A percentile compares a stretch with the other conserved stretches of the same genome.
Evolutionary conservation across 2,329 filamentous ascomycete genomes (phyloP).

Genomic region (Botrytis paeoniae): DNA sequence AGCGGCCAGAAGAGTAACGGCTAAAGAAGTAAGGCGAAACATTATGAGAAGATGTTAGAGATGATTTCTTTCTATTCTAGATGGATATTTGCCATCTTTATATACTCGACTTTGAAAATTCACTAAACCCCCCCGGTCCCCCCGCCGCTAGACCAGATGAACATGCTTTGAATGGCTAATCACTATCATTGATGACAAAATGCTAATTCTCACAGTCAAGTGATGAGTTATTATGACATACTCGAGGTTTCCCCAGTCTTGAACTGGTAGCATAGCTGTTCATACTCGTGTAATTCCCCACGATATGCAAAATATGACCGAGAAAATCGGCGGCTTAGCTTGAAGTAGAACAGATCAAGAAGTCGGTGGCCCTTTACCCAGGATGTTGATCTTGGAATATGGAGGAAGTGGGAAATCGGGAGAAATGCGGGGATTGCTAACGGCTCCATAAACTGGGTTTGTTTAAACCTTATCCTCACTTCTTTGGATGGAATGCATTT

Average conservation of each 20-base stretch:
- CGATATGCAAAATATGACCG: conserved; percentile 20
- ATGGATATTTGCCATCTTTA: neutral
- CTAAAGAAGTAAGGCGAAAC: conserved; percentile 6
- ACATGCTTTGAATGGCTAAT: neutral
- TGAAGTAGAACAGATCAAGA: conserved; percentile 2
- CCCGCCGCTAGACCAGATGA: neutral
- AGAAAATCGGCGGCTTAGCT: conserved; percentile 20
- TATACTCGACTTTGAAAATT: neutral
- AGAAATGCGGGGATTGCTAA: conserved; percentile 2
- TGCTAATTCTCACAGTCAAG: neutral
- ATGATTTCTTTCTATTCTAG: neutral
- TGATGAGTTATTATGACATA: neutral
- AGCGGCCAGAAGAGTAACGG: conserved; percentile 24
- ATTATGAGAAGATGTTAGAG: neutral
- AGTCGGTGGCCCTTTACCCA: neutral
- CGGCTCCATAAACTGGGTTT: conserved; percentile 1
- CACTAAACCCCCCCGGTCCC: neutral
- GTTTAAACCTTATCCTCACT: conserved; percentile 16
- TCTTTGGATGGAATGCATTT: neutral
- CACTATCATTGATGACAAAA: neutral
- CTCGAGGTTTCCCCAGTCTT: neutral
- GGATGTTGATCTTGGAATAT: neutral
- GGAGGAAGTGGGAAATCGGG: neutral
- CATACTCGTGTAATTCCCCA: neutral
- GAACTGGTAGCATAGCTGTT: neutral